Conservation (phyloP, 805 yeast species). For the Saccharomycopsis microspora region DNA sequence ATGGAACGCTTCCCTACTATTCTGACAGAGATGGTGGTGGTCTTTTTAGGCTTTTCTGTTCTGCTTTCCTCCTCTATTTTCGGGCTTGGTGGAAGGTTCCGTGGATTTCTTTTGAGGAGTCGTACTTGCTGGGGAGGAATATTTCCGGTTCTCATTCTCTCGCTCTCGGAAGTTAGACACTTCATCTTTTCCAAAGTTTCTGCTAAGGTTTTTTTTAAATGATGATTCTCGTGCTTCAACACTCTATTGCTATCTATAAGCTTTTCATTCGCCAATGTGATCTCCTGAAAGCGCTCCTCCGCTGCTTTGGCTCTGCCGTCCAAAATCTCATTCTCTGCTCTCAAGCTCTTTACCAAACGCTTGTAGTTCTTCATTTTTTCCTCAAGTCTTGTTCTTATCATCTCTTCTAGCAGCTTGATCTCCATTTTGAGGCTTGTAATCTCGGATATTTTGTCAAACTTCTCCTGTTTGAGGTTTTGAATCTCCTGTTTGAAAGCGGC, state of each 20-base stretch:
- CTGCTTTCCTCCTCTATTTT: not conserved
- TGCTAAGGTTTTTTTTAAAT: slow-evolving; percentile 1
- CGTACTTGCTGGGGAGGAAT: not conserved
- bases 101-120: not conserved
- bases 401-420: slow-evolving; percentile 5
- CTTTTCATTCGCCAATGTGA: not conserved
- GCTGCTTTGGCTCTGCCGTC: not conserved
- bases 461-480: slow-evolving; percentile 9
- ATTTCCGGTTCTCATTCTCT: not conserved
- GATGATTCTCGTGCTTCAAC: slow-evolving; percentile 2
- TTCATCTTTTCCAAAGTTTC: slow-evolving; percentile 3
- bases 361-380: slow-evolving; percentile 7
- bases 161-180: slow-evolving; percentile 1
- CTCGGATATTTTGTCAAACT: slow-evolving; percentile 14
- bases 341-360: slow-evolving; percentile 1
- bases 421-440: slow-evolving; percentile 9
- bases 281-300: not conserved
- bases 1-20: slow-evolving; percentile 11
- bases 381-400: slow-evolving; percentile 1
- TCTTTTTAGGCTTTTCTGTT: not conserved
- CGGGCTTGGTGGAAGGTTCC: not conserved
- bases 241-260: not conserved
- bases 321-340: slow-evolving; percentile 6
- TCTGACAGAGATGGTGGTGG: slow-evolving; percentile 4
- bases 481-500: slow-evolving; percentile 6